Conservation (phyloP, 2,329 filamentous ascomycete genomes). For the Onygenales sp. region DNA sequence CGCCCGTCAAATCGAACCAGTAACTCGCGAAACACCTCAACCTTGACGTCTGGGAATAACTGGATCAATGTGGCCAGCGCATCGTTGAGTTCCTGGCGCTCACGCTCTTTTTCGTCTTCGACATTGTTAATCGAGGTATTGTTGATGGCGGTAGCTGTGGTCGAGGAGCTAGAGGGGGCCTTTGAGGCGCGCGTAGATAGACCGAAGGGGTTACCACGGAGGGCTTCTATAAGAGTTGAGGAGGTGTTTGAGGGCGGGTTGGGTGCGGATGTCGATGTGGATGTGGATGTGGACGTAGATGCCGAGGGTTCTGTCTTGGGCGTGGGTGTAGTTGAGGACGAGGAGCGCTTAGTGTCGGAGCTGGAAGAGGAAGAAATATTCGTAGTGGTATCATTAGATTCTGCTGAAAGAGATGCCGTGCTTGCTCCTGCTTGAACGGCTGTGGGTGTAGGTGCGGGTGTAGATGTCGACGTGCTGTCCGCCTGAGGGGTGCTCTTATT, state of each 20-base stretch:
- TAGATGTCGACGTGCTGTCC: background rate
- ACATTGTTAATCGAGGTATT: constrained; percentile 3
- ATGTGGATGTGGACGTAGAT: background rate
- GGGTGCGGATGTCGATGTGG: background rate
- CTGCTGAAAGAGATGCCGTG: background rate
- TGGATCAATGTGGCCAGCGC: constrained; percentile 31
- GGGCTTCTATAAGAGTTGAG: constrained; percentile 32
- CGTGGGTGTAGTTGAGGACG: background rate
- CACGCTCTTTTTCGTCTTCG: constrained; percentile 21
- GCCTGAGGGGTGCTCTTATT: background rate
- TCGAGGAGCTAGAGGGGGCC: constrained; percentile 6
- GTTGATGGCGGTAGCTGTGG: constrained; percentile 7
- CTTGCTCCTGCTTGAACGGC: background rate
- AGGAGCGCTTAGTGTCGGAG: background rate
- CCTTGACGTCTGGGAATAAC: constrained; percentile 37
- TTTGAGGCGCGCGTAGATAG: constrained; percentile 17
- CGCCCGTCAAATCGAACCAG: constrained; percentile 37
- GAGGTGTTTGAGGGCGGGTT: constrained; percentile 10
- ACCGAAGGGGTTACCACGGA: constrained; percentile 36
- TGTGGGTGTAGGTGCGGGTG: background rate
- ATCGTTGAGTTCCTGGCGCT: constrained; percentile 32
- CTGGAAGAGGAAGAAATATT: background rate
- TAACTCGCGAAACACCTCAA: constrained; percentile 40
- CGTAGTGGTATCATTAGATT: background rate
- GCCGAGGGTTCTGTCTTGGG: background rate